Percentiles rank a stretch among this genome's conserved stretches.
Evolutionary conservation across 2,329 filamentous ascomycete species (phyloP).

Genomic region (Fusarium sacchari): DNA sequence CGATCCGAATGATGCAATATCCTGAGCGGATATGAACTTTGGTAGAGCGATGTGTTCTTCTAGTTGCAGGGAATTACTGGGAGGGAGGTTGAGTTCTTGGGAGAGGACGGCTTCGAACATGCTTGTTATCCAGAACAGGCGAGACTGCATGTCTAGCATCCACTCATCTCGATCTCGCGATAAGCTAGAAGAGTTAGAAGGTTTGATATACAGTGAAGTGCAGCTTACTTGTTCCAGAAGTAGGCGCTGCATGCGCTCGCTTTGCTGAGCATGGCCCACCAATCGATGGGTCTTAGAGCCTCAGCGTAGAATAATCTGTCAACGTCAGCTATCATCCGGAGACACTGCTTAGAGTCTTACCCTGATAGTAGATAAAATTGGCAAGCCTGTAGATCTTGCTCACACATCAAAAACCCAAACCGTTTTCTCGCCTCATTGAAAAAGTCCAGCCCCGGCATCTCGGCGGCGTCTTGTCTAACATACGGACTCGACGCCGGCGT

Average conservation of each 20-base stretch:
- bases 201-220: rapidly evolving
- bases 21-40: slow-evolving; percentile 30
- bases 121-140: slow-evolving; percentile 36
- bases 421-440: slow-evolving; percentile 32
- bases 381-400: slow-evolving; percentile 23
- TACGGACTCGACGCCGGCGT: not conserved
- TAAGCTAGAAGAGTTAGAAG: not conserved
- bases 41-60: slow-evolving; percentile 27
- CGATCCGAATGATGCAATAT: slow-evolving; percentile 28
- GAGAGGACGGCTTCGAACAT: slow-evolving; percentile 35
- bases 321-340: not conserved
- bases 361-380: slow-evolving; percentile 27
- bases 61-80: slow-evolving; percentile 13
- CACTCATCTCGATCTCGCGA: slow-evolving; percentile 25
- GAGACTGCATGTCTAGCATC: slow-evolving; percentile 37
- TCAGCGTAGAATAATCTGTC: slow-evolving; percentile 25
- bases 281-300: slow-evolving; percentile 20
- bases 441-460: slow-evolving; percentile 18
- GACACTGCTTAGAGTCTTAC: not conserved
- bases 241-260: slow-evolving; percentile 30
- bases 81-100: slow-evolving; percentile 24
- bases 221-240: slow-evolving; percentile 25
- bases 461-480: not conserved
- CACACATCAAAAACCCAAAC: slow-evolving; percentile 26
- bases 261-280: slow-evolving; percentile 34